Evolutionary conservation across 2,329 filamentous ascomycete genomes (phyloP), one percentile per base, ranked within the genome.

Genomic region (Ophiostoma perfectum): DNA sequence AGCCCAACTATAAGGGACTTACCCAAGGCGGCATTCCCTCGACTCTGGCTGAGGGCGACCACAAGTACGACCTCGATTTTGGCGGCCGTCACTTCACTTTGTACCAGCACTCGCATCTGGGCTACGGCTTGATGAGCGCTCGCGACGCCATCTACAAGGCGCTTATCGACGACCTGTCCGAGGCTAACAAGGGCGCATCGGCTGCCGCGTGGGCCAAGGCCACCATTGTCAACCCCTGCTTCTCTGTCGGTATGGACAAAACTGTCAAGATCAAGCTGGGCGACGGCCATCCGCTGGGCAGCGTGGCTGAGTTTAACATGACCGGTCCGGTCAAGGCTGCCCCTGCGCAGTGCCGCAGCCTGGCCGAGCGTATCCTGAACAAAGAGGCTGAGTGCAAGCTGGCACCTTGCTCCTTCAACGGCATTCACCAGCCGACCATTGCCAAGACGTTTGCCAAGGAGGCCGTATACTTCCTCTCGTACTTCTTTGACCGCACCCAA

Each of bases 61-160:
- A 99, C 86, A 97, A 96, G 81, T 99, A 98, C 80, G 85, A 89
- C 66, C 88, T 99, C 70, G 85, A 88, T 72, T 99, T 98, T 75
- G 73, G 94, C 72, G 94, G 93, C 71, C 90, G 92, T 72, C 84
- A 93, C 72, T 99, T 98, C 76, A 89, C 91, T 65, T 87, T 99
- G 52, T 99, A 99, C 82, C 95, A 99, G 79, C 94, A 99, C 82
- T 98, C 94, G 12, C 96, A 99, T 80, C 87, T 99, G 69, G 94
- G 94, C 72, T 99, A 96, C 77, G 95, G 95, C 72, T 84, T 99
- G 70, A 99, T 98, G 93, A 89, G 92, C 72, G 96, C 95, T 55
- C 92, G 95, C 73, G 89, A 96, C 69, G 86, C 93, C 71, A 87
- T 99, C 67, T 92, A 97, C 81, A 84, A 86, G 73, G 82, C 84